Base-by-base conservation (phyloP, 805 yeast species). In the Wickerhamomyces bovis region DNA sequence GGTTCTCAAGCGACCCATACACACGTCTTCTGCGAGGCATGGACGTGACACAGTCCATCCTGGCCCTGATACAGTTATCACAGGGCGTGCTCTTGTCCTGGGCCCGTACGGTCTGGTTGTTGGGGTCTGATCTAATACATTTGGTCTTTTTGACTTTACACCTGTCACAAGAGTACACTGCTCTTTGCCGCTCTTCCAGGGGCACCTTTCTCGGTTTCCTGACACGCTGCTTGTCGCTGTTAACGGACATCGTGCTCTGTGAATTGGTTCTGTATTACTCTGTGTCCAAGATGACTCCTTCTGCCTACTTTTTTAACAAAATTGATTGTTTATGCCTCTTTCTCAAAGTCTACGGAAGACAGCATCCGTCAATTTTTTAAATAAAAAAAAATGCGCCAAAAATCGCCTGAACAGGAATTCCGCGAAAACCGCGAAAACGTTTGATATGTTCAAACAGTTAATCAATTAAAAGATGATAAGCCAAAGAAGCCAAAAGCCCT, bases 101-200 rank as follows among this genome's bases (percentile, higher is more conserved):
- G 19, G 44, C 47, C 28, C 45, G 49, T 9, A 39, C 15, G 4
- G 38, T 35, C 48, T 60, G 62, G 43, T 61, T 65, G 33, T 62
- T 54, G 3, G 53, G 52, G 9, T 61, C 67, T 2, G 64, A 46
- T 33, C 77, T 51, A 30, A 65, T 61, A 54, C 78, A 73, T 38
- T 69, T 70, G 33, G 70, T 67, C 60, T 73, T 73, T 38, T 72
- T 58, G 13, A 62, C 44, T 54, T 72, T 72, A 50, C 78, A 74
- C 13, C 76, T 52, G 52, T 74, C 77, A 48, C 78, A 74, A 9
- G 71, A 64, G 55, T 65, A 72, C 4, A 70, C 63, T 0, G 76
- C 76, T 41, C 77, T 51, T 40, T 68, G 65, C 20, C 76, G 53
- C 21, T 60, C 56, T 39, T 67, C 72, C 1, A 69, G 61, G 0